phyloP scores from a whole-genome alignment of 306 rosid species.

The Medicago ruthenica region DNA sequence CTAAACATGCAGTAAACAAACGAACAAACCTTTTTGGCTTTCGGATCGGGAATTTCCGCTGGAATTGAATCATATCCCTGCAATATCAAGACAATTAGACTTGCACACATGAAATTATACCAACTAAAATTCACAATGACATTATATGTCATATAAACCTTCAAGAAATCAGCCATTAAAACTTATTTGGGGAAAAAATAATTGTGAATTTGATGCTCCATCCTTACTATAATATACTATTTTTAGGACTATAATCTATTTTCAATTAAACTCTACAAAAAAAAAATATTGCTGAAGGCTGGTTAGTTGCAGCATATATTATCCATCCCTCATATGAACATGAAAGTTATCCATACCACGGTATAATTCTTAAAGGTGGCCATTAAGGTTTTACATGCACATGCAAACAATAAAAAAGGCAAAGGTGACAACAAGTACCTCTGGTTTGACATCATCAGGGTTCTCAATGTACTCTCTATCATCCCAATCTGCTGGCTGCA shows the following conservation, averaged over 20 bases:
- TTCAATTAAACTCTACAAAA: no score
- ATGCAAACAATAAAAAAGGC: slow-evolving; percentile 6
- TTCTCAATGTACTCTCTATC: slow-evolving; percentile 90
- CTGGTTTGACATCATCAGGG: slow-evolving; percentile 75
- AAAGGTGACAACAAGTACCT: slow-evolving; percentile 53
- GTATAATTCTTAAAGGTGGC: slow-evolving; percentile 27
- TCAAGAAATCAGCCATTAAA: slow-evolving; percentile 11
- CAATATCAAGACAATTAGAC: slow-evolving; percentile 42
- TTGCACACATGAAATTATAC: slow-evolving; percentile 18
- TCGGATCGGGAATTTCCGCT: slow-evolving; percentile 86
- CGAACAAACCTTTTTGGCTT: slow-evolving; percentile 69
- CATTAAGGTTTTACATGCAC: not conserved
- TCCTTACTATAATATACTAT: no score
- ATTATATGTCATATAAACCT: not conserved
- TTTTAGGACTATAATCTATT: no score
- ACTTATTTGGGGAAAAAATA: not conserved
- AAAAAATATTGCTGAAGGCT: not conserved
- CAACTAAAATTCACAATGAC: not conserved
- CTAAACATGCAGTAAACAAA: slow-evolving; percentile 25
- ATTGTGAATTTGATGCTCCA: no score
- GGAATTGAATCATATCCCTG: slow-evolving; percentile 90
- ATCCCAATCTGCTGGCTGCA: slow-evolving; percentile 96
- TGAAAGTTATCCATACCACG: slow-evolving; percentile 4
- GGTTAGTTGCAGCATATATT: slow-evolving; percentile 17
- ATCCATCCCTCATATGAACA: not conserved